Conservation (phyloP, 1,284 basidiomycete species). For the Heterobasidion irregulare region DNA sequence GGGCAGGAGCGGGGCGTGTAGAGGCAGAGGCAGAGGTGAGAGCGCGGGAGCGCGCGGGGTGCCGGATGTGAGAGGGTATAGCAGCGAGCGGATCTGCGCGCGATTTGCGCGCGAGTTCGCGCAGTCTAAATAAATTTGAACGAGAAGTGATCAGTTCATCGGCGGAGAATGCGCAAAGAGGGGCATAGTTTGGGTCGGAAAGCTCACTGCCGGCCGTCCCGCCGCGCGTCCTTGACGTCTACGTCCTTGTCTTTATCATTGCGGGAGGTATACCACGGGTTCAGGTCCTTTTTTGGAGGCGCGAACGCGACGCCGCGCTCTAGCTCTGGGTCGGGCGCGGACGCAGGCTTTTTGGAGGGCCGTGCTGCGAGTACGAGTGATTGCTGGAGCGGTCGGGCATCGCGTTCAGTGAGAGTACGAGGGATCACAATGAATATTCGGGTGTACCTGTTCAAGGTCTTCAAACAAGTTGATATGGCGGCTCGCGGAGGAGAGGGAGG, state of each 20-base stretch:
- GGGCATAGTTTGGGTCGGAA: background rate
- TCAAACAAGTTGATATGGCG: constrained; percentile 78
- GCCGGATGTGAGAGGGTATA: constrained; percentile 34
- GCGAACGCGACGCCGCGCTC: constrained; percentile 58
- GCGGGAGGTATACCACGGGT: constrained; percentile 61
- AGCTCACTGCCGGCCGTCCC: constrained; percentile 23
- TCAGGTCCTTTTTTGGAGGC: constrained; percentile 64
- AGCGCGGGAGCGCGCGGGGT: background rate
- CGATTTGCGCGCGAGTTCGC: constrained; percentile 55
- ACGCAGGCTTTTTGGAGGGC: constrained; percentile 28
- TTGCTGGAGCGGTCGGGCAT: constrained; percentile 1
- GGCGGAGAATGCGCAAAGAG: background rate
- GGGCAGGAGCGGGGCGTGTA: constrained; percentile 6
- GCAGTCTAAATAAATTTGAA: constrained; percentile 29
- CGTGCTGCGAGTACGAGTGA: constrained; percentile 3
- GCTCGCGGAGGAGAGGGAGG: constrained; percentile 20
- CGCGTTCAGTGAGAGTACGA: constrained; percentile 22
- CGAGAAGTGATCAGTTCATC: background rate
- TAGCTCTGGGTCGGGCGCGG: constrained; percentile 37
- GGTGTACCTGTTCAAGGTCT: constrained; percentile 45
- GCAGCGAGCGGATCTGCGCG: constrained; percentile 64
- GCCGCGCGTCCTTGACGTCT: constrained; percentile 15
- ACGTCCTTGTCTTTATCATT: constrained; percentile 16
- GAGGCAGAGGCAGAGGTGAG: constrained; percentile 8
- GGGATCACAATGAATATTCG: constrained; percentile 5